Conservation (phyloP, 2,329 filamentous ascomycete genomes). For the Penicillium sp. region DNA sequence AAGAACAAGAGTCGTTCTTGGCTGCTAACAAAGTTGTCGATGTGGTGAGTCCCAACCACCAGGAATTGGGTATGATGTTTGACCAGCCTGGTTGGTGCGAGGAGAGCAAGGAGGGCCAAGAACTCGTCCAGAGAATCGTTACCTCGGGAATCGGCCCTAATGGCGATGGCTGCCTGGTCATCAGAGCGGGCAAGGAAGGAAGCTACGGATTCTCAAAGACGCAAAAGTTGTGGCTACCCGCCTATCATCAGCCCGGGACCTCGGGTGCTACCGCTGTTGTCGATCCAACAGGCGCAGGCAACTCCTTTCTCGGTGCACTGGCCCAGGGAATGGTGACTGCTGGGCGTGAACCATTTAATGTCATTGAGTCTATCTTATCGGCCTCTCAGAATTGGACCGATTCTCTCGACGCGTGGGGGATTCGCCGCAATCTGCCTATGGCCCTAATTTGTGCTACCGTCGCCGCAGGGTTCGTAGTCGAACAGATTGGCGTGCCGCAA, state of each 20-base stretch:
- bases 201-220: constrained; percentile 51
- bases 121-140: constrained; percentile 40
- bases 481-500: constrained; percentile 82
- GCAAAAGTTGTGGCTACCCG: constrained; percentile 68
- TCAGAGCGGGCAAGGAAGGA: constrained; percentile 66
- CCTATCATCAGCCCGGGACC: constrained; percentile 61
- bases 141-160: constrained; percentile 40
- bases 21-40: constrained; percentile 58
- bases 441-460: constrained; percentile 78
- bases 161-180: constrained; percentile 43
- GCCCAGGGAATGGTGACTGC: constrained; percentile 57
- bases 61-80: constrained; percentile 87
- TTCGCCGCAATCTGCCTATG: constrained; percentile 55
- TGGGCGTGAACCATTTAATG: constrained; percentile 33
- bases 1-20: constrained; percentile 57
- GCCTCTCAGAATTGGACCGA: constrained; percentile 58
- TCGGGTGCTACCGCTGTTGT: constrained; percentile 57
- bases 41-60: constrained; percentile 77
- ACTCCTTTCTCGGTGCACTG: constrained; percentile 75
- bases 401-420: constrained; percentile 48
- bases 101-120: constrained; percentile 29
- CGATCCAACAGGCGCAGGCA: constrained; percentile 94
- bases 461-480: constrained; percentile 88
- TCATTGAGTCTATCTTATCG: constrained; percentile 40
- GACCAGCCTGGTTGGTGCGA: constrained; percentile 50